Conservation (phyloP, 2,329 filamentous ascomycete species). For the Chalara sp. region DNA sequence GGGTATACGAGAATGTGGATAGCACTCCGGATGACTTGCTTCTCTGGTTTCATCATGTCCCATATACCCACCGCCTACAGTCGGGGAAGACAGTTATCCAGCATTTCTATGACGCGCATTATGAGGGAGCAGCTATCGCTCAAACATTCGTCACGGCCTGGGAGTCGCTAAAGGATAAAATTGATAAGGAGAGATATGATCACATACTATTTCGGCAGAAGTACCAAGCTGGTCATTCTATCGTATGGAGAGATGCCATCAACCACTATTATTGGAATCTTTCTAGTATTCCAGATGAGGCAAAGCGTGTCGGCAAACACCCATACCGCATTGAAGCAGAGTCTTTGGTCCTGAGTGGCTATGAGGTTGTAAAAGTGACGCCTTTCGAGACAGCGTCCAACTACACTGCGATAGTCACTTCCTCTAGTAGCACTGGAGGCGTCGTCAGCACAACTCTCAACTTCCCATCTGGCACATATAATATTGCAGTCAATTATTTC, state of each 20-base stretch:
- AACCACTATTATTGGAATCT: slow-evolving; percentile 56
- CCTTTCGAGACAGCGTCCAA: slow-evolving; percentile 56
- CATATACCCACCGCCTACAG: slow-evolving; percentile 55
- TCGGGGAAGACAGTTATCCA: slow-evolving; percentile 62
- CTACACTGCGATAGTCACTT: slow-evolving; percentile 47
- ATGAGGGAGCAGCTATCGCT: slow-evolving; percentile 50
- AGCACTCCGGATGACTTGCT: slow-evolving; percentile 62
- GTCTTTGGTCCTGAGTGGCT: slow-evolving; percentile 53
- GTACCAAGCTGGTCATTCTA: slow-evolving; percentile 62
- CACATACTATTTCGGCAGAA: slow-evolving; percentile 50
- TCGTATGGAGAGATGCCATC: slow-evolving; percentile 66
- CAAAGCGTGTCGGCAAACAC: slow-evolving; percentile 51
- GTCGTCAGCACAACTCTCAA: slow-evolving; percentile 39
- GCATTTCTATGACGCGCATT: slow-evolving; percentile 59
- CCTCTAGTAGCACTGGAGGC: slow-evolving; percentile 42
- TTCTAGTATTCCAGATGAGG: slow-evolving; percentile 52
- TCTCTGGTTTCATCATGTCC: slow-evolving; percentile 70
- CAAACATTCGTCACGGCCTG: slow-evolving; percentile 50
- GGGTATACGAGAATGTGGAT: slow-evolving; percentile 50
- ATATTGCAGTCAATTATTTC: slow-evolving; percentile 61
- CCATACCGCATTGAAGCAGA: slow-evolving; percentile 65
- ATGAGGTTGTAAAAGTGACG: slow-evolving; percentile 43
- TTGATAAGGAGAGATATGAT: slow-evolving; percentile 54
- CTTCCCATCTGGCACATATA: slow-evolving; percentile 48
- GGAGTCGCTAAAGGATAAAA: slow-evolving; percentile 44